Percentiles rank a stretch among this genome's conserved stretches.
phyloP scores from a whole-genome alignment of 2,329 filamentous ascomycete genomes.

The Pseudocercospora vitis region DNA sequence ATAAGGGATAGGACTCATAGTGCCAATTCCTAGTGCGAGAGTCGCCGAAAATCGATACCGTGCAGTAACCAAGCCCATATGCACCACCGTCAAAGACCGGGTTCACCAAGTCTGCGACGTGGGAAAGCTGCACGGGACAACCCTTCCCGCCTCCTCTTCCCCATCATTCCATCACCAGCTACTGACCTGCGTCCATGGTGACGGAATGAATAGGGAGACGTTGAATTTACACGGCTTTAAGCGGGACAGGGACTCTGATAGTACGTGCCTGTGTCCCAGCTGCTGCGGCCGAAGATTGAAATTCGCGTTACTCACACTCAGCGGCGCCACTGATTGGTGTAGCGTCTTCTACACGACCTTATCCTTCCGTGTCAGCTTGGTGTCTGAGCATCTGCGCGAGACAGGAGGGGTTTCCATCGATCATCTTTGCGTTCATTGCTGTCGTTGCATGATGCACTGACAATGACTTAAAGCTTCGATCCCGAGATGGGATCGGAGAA shows the following conservation, averaged over 20 bases:
- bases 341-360: not conserved
- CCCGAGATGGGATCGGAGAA: too few relatives aligned
- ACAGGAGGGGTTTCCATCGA: not conserved
- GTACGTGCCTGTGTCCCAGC: too few relatives aligned
- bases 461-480: too few relatives aligned
- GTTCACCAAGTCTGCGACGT: not conserved
- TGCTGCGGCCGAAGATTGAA: not conserved
- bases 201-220: not conserved
- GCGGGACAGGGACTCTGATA: too few relatives aligned
- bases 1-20: not conserved
- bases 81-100: not conserved
- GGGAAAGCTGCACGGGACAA: not conserved
- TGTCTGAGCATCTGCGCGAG: not conserved
- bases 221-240: too few relatives aligned
- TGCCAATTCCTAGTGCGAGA: not conserved
- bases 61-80: not conserved
- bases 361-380: not conserved
- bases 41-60: not conserved
- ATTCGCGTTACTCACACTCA: not conserved
- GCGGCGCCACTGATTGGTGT: constrained; percentile 1
- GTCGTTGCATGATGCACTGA: not conserved
- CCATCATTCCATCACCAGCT: not conserved
- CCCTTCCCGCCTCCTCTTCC: not conserved
- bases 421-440: too few relatives aligned
- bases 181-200: not conserved